These are phyloP conservation scores for Saccharomyces hybrid DNA, from an alignment of 1,139 yeast species.

Conservation along the genomic window DNA sequence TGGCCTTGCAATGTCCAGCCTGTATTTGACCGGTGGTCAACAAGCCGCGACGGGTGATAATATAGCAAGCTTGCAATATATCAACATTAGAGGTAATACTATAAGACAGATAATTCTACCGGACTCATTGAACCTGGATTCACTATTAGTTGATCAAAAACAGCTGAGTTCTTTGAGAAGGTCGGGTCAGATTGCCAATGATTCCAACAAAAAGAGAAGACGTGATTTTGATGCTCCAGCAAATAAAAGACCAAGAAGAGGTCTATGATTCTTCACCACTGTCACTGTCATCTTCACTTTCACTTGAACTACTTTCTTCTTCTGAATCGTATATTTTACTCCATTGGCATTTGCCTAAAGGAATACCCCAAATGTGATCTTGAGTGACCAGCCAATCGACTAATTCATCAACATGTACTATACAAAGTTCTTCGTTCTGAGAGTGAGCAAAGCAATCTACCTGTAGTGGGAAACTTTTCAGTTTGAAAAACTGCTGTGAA, in stretches of 20 bases:
- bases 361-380: constrained; percentile 31
- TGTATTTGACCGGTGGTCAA: constrained; percentile 20
- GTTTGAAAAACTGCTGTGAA: constrained; percentile 25
- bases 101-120: constrained; percentile 82
- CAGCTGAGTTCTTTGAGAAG: constrained; percentile 25
- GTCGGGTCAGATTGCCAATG: constrained; percentile 23
- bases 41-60: constrained; percentile 42
- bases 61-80: constrained; percentile 66
- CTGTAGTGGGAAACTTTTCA: constrained; percentile 22
- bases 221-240: constrained; percentile 20
- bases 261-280: constrained; percentile 12
- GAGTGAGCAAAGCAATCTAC: constrained; percentile 28
- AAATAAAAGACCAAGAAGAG: constrained; percentile 33
- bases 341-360: constrained; percentile 30
- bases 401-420: constrained; percentile 28
- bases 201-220: constrained; percentile 28
- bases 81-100: constrained; percentile 85
- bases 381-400: constrained; percentile 25
- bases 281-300: not conserved
- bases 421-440: constrained; percentile 10
- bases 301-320: constrained; percentile 10
- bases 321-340: constrained; percentile 15
- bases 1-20: constrained; percentile 21
- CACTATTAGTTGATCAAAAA: constrained; percentile 53
- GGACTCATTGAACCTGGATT: constrained; percentile 78